phyloP scores from a whole-genome alignment of 2,329 filamentous ascomycete species.

The Neurospora sp. region DNA sequence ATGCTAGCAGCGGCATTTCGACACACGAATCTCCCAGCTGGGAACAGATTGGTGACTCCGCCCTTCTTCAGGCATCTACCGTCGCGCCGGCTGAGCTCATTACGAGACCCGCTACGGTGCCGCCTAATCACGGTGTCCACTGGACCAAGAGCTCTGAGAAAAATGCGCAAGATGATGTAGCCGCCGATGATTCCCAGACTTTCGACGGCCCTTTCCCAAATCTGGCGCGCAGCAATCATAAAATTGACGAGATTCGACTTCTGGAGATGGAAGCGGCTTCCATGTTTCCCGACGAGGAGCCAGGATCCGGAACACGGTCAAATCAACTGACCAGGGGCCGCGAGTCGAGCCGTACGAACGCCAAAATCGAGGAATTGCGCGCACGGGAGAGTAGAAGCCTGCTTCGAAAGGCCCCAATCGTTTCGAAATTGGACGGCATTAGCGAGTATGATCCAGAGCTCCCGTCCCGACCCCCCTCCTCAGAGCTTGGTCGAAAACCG shows the following conservation, averaged over 20 bases:
- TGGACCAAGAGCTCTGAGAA: conserved; percentile 42
- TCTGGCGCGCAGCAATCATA: conserved; percentile 26
- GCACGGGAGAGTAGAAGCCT: conserved; percentile 32
- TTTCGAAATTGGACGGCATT: conserved; percentile 42
- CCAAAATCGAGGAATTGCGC: conserved; percentile 40
- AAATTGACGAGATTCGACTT: conserved; percentile 26
- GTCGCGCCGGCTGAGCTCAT: conserved; percentile 11
- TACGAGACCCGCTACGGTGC: conserved; percentile 3
- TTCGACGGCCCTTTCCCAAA: conserved; percentile 47
- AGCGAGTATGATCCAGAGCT: conserved; percentile 36
- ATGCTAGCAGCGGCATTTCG: conserved; percentile 5
- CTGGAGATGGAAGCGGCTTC: conserved; percentile 21
- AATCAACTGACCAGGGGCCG: conserved; percentile 6
- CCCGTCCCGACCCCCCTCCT: conserved; percentile 32
- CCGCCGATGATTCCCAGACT: conserved; percentile 43
- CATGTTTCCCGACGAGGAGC: conserved; percentile 13
- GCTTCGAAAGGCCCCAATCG: conserved; percentile 38
- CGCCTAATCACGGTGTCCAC: conserved; percentile 22
- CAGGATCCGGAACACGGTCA: conserved; percentile 6
- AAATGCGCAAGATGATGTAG: conserved; percentile 49
- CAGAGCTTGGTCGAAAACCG: conserved; percentile 26
- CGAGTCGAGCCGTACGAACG: conserved; percentile 24
- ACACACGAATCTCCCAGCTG: conserved; percentile 15
- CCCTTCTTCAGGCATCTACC: conserved; percentile 3
- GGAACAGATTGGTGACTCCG: conserved; percentile 7